Conservation (phyloP, 139 green algal genomes). For the Picochlorum costavermella region DNA sequence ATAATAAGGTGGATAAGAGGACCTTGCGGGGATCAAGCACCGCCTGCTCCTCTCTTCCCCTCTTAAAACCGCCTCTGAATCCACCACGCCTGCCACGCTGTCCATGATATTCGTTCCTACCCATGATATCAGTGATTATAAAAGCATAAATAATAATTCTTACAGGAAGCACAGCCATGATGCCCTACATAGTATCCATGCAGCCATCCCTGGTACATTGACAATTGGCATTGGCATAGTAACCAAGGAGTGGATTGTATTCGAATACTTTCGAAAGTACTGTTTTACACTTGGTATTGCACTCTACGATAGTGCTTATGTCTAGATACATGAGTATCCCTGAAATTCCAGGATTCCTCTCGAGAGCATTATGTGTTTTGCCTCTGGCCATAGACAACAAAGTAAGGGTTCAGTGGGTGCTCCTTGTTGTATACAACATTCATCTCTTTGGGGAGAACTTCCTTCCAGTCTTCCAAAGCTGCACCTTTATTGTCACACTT, state of each 20-base stretch:
- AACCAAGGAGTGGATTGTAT: too few species aligned
- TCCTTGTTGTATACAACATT: slow-evolving; percentile 79
- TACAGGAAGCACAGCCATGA: too few species aligned
- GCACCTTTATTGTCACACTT: slow-evolving; percentile 61
- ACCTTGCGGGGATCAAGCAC: slow-evolving; percentile 7
- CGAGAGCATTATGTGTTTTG: slow-evolving; percentile 4
- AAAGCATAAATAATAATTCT: too few species aligned
- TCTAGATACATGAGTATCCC: too few species aligned
- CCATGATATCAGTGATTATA: neutral
- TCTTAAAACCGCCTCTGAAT: neutral
- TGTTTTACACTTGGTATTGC: too few species aligned
- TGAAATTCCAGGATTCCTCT: too few species aligned
- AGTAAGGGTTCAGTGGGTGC: slow-evolving; percentile 75
- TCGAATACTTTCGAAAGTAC: too few species aligned
- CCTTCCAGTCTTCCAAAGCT: slow-evolving; percentile 68
- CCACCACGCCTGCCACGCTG: neutral
- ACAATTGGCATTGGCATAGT: too few species aligned
- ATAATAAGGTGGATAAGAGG: slow-evolving; percentile 17
- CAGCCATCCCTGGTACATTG: too few species aligned
- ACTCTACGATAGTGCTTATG: too few species aligned
- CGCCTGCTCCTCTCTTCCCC: slow-evolving; percentile 13
- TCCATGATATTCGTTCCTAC: neutral
- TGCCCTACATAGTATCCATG: too few species aligned
- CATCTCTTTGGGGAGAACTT: slow-evolving; percentile 42
- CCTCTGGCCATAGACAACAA: slow-evolving; percentile 69